Base-by-base conservation (phyloP, 257 asterid genomes). In the Scutellaria galericulata region DNA sequence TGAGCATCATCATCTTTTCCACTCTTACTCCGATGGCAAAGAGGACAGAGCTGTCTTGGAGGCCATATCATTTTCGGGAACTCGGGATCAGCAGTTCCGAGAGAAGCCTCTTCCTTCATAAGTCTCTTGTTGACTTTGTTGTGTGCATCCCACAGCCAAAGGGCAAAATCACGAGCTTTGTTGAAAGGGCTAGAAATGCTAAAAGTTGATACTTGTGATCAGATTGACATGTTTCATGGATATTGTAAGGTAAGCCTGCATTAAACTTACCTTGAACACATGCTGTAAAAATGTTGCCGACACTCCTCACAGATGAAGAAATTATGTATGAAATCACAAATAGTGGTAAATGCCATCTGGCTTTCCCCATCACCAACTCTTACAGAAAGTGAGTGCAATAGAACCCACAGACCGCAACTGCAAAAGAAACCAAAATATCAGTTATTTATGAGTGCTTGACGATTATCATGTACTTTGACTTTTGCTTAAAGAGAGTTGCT, bases 391-490 rank as follows among this genome's bases (percentile, higher is more conserved):
- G 98, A 90, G 75, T 95, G 99, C 75, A 92, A 72, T 56, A 92
- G 77, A 74, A 95, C 86, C 98, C 99, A 95, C 82, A 95, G 80
- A 22, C 99, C 98, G 62, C 98, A 95, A 82, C 97, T 94, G 96
- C 86, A 81, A 71, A 66, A 57, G 71, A 50, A 70, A 78, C 45
- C 71, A 66, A 37, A 7, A 64, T 18, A 18, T 71, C 52, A 52
- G 75, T 46, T 39, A 68, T 13, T 46, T 39, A 68, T 13, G 75
- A 66, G 24, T 40, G 45, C 61, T 18, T 60, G 56, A 71, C 47
- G 47, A 75, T 64, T 68, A 55, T 57, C 78, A 37, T 70, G 37
- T 31, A 69, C 14, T 55, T 46, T 20, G 47, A 67, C 68, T 51
- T 24, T 63, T 31, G 4, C 37, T 31, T 31, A 31, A 31, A 31